Conservation (phyloP, 2,329 filamentous ascomycete genomes). For the Aspergillus fijiensis region DNA sequence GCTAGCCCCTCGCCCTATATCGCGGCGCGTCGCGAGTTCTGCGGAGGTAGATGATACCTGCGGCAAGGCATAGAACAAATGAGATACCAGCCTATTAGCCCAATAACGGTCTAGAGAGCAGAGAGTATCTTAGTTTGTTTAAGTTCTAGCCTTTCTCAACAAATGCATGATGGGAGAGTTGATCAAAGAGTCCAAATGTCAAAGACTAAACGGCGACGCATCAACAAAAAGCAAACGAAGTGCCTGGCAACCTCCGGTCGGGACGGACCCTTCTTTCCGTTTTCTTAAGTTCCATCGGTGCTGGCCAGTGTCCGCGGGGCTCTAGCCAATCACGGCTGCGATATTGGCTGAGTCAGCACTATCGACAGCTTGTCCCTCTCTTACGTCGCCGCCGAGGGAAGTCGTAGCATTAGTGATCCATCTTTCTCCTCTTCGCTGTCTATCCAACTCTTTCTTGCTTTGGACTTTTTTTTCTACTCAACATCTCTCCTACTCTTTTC, state of each 20-base stretch:
- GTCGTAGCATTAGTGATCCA: slow-evolving; percentile 13
- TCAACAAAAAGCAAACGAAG: background rate
- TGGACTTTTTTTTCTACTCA: slow-evolving; percentile 1
- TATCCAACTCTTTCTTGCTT: slow-evolving; percentile 9
- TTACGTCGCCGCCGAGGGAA: slow-evolving; percentile 20
- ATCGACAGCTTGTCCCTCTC: slow-evolving; percentile 17
- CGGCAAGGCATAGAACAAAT: background rate
- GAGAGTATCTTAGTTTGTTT: background rate
- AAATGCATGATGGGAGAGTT: background rate
- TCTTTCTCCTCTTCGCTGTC: slow-evolving; percentile 12
- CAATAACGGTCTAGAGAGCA: background rate
- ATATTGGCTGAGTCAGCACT: slow-evolving; percentile 13
- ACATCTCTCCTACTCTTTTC: background rate
- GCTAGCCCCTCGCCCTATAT: background rate
- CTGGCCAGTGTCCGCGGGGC: slow-evolving; percentile 13
- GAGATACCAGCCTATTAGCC: background rate
- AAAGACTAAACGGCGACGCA: background rate
- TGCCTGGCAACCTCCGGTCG: background rate
- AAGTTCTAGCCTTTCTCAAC: background rate
- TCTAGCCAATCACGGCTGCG: slow-evolving; percentile 14
- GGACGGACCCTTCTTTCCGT: background rate
- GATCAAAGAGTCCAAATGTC: background rate
- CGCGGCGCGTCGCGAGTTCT: slow-evolving; percentile 12
- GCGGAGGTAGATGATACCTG: background rate
- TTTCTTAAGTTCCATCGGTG: background rate